These are phyloP conservation scores for Cinchona pubescens DNA, from an alignment of 257 asterid species.

Conservation along the genomic window DNA sequence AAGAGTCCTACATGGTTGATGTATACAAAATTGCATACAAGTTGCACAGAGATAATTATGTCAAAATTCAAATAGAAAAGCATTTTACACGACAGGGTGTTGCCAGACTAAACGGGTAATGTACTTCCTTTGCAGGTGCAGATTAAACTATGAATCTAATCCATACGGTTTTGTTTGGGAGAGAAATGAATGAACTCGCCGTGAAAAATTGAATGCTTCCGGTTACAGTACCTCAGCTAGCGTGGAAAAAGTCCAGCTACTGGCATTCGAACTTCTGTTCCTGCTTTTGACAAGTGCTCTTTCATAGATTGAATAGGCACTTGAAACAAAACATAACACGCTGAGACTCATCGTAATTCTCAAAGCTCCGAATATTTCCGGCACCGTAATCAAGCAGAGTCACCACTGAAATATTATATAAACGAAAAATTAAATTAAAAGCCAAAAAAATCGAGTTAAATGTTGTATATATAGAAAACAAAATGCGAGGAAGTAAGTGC, in stretches of 20 bases:
- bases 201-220: neutral
- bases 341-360: conserved; percentile 34
- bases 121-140: neutral
- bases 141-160: neutral
- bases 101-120: neutral
- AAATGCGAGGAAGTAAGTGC: neutral
- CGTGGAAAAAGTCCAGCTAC: neutral
- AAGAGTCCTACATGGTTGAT: neutral
- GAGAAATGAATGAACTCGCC: neutral
- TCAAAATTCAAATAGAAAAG: neutral
- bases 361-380: conserved; percentile 89
- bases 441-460: neutral
- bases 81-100: neutral
- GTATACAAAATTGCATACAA: neutral
- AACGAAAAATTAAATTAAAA: neutral
- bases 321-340: conserved; percentile 29
- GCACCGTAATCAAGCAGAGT: conserved; percentile 98
- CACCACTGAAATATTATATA: conserved; percentile 46
- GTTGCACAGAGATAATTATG: neutral
- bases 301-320: conserved; percentile 66
- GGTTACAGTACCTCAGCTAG: neutral
- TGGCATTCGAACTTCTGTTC: conserved; percentile 57
- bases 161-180: no score
- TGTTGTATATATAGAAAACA: neutral
- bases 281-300: conserved; percentile 47